Base-by-base conservation (phyloP, 306 rosid species). In the Oxytropis ochrocephala region DNA sequence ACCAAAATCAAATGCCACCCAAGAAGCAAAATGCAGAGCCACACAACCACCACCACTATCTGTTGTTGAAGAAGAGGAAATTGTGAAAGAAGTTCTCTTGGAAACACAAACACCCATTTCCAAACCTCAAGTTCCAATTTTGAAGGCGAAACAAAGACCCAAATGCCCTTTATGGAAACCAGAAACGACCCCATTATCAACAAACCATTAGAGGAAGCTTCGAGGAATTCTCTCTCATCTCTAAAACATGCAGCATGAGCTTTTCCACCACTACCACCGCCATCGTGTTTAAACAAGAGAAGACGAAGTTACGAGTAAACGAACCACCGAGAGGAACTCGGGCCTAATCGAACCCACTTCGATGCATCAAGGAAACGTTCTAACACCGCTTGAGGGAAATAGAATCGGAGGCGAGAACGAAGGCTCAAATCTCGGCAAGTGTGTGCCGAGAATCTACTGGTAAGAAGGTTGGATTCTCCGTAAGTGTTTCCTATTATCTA, bases 101-200 rank as follows among this genome's bases (percentile, higher is more conserved):
- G 99, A 94, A 62, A 94, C 89, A 48, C 97, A 93, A 61, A 94
- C 88, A 53, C 96, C 95, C 50, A 77, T 91, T 64, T 66, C 81
- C 47, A 94, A 83, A 71, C 83, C 87, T 0, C 77, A 70, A 44
- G 53, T 39, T 51, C 53, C 80, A 11, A 48, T 47, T 30, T 64
- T 54, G 53, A 39, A 6, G 60, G 68, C 17, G 75, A 61, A 21
- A 55, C 48, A 0, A 58, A 35, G 13, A 70, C 88, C 80, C 82
- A 84, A 39, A 14, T 83, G 57, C 78, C 62, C 6, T 32, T 24
- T 36, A 19, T 56, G 5, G 51, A 62, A 8, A 24, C 9, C 0
- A 29, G 16, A 16, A 36, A 83, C 21, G 18, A 47, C n/a, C 71
- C 72, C 74, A 41, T 66, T 5, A 21, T 33, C 50, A 52, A 64